A percentile compares a stretch with the other conserved stretches of the same genome.
phyloP scores from a whole-genome alignment of 176 grass and related monocot genomes.

The Oryza glumipatula region DNA sequence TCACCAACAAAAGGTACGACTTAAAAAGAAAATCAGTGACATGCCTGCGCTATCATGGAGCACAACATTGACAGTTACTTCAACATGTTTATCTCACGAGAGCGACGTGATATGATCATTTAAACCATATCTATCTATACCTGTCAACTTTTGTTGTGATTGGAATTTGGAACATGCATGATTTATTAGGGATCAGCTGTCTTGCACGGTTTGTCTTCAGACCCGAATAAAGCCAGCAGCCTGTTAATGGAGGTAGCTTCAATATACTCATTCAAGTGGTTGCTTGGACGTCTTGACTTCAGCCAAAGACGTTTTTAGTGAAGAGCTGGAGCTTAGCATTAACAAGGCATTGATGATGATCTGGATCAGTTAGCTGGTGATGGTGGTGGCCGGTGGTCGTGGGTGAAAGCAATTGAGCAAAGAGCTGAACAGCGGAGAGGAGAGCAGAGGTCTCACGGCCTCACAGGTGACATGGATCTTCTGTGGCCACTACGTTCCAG shows the following conservation, averaged over 20 bases:
- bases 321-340: background rate
- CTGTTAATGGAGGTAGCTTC: background rate
- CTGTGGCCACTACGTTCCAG: background rate
- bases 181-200: background rate
- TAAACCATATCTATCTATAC: too few species aligned
- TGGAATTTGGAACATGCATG: background rate
- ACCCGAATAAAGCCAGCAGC: background rate
- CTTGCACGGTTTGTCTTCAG: slow-evolving; percentile 9
- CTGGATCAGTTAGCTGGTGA: background rate
- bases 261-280: background rate
- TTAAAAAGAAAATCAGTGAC: background rate
- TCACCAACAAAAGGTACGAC: background rate
- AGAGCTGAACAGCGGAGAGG: background rate
- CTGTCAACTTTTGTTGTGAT: background rate
- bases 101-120: background rate
- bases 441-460: too few species aligned
- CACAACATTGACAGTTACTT: background rate
- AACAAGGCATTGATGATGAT: background rate
- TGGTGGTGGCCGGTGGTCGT: background rate
- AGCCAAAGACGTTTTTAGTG: background rate
- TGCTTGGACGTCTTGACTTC: background rate
- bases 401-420: too few species aligned
- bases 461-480: background rate
- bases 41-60: background rate
- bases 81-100: background rate